These are phyloP conservation scores for Trifolium subterraneum DNA, from an alignment of 306 rosid species.

Conservation along the genomic window DNA sequence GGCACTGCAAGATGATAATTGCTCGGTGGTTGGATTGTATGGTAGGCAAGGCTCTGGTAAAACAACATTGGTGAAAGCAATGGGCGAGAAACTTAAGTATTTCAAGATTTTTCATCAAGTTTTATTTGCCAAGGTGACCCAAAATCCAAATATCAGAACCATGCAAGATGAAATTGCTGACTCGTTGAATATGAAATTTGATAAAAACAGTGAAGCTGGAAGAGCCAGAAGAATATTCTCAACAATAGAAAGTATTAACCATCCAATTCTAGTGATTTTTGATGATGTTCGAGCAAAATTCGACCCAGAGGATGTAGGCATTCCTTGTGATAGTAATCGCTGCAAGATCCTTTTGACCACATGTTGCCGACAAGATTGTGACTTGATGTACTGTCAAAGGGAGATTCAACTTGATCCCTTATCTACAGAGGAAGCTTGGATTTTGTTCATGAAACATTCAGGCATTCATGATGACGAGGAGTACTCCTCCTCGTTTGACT, in stretches of 20 bases:
- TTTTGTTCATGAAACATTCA: background rate
- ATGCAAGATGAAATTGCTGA: slow-evolving; percentile 42
- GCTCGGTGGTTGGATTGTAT: slow-evolving; percentile 14
- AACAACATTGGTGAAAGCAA: slow-evolving; percentile 33
- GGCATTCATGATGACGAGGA: background rate
- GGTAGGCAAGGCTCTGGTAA: slow-evolving; percentile 38
- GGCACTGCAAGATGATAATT: slow-evolving; percentile 20
- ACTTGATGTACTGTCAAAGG: slow-evolving; percentile 27
- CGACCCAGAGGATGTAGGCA: slow-evolving; percentile 29
- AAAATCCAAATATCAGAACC: background rate
- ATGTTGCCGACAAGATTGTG: background rate
- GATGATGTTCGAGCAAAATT: slow-evolving; percentile 28
- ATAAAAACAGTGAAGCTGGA: background rate
- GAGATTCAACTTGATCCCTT: background rate
- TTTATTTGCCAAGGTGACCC: slow-evolving; percentile 19
- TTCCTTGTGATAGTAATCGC: slow-evolving; percentile 21
- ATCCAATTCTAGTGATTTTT: slow-evolving; percentile 14
- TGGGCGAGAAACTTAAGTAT: slow-evolving; percentile 2
- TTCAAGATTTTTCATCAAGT: background rate
- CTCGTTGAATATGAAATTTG: background rate
- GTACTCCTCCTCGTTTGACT: background rate
- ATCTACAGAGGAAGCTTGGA: slow-evolving; percentile 33
- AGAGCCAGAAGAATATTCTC: slow-evolving; percentile 15
- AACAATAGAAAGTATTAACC: background rate
- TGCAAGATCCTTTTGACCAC: slow-evolving; percentile 36